phyloP scores from a whole-genome alignment of 768 basidiomycete species.

The Trametes punicea region DNA sequence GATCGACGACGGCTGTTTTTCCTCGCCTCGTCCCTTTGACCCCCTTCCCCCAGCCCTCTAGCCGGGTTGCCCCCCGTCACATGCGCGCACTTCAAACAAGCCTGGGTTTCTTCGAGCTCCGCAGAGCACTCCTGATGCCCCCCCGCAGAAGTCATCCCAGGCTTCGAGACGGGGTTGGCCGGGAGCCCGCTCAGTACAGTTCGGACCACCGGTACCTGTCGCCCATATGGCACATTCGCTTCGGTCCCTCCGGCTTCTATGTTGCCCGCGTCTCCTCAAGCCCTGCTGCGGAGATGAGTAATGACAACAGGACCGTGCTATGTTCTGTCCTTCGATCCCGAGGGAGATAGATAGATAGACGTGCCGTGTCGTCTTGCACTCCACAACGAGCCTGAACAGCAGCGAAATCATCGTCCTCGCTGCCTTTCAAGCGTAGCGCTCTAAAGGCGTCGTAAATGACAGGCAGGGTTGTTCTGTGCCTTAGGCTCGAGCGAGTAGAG shows the following conservation, averaged over 20 bases:
- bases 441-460: constrained; percentile 2
- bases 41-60: neutral
- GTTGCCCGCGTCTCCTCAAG: constrained; percentile 15
- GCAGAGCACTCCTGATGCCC: constrained; percentile 20
- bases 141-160: constrained; percentile 21
- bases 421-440: constrained; percentile 9
- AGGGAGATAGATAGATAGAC: neutral
- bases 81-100: constrained; percentile 18
- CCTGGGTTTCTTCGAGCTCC: constrained; percentile 18
- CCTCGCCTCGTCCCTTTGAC: constrained; percentile 1
- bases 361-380: neutral
- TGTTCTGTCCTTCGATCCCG: neutral
- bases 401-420: constrained; percentile 2
- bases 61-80: constrained; percentile 12
- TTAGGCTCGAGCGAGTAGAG: neutral
- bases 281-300: constrained; percentile 24
- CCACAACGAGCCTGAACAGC: neutral
- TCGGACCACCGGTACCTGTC: constrained; percentile 23
- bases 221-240: constrained; percentile 23
- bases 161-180: constrained; percentile 20
- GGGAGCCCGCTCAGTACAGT: constrained; percentile 15
- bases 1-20: constrained; percentile 20
- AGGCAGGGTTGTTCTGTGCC: constrained; percentile 4
- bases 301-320: constrained; percentile 7
- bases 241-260: constrained; percentile 24